Percentiles rank a stretch among this genome's conserved stretches.
Conservation (phyloP, 352 stramenopile species). For the Peronospora tabacina region DNA sequence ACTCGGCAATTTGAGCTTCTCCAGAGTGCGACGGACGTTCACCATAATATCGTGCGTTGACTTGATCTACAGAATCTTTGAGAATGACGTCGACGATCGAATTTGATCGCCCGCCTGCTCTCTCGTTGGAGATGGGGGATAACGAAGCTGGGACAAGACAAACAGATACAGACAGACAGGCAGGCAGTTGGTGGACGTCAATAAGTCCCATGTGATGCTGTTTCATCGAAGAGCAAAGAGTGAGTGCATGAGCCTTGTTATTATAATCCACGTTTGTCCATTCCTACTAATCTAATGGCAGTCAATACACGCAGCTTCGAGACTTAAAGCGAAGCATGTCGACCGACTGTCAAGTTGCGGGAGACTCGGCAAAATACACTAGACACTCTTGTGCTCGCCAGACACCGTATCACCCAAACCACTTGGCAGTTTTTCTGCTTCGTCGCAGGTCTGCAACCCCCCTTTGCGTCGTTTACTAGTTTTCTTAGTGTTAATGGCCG, state of each 20-base stretch:
- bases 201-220: no score
- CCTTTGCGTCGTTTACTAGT: constrained; percentile 1
- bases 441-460: not conserved
- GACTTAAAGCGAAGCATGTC: not conserved
- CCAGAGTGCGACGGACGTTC: constrained; percentile 42
- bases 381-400: not conserved
- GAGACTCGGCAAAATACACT: not conserved
- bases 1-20: constrained; percentile 45
- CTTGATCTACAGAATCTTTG: no score
- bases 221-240: no score
- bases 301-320: constrained; percentile 22
- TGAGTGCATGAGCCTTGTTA: constrained; percentile 14
- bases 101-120: no score
- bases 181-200: no score
- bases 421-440: not conserved
- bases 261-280: constrained; percentile 26
- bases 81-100: no score
- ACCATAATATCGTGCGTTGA: constrained; percentile 10
- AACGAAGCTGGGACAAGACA: not conserved
- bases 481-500: no score
- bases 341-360: not conserved
- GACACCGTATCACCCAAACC: constrained; percentile 2
- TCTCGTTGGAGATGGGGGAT: not conserved
- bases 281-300: constrained; percentile 28
- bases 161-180: not conserved